Evolutionary conservation across 2,329 filamentous ascomycete genomes (phyloP).

Genomic region (Aaosphaeria pasadenensis): DNA sequence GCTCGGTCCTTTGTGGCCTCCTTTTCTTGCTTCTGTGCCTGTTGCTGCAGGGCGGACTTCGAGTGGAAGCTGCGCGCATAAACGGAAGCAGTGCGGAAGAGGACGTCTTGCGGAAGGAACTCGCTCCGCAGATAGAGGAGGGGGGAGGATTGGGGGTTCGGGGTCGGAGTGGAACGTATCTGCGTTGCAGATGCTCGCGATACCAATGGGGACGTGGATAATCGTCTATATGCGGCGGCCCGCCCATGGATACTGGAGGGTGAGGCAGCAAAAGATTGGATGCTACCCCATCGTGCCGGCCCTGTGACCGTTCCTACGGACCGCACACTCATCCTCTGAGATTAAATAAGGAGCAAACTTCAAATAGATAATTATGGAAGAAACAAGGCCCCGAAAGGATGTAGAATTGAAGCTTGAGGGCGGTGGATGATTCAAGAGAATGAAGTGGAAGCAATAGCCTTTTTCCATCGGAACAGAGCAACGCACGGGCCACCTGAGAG

Average conservation of each 20-base stretch:
- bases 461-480: background rate
- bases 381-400: constrained; percentile 3
- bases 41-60: constrained; percentile 28
- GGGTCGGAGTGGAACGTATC: constrained; percentile 13
- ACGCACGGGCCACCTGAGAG: constrained; percentile 19
- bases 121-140: constrained; percentile 42
- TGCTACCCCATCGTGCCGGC: constrained; percentile 39
- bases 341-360: background rate
- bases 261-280: constrained; percentile 35
- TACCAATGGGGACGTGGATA: constrained; percentile 32
- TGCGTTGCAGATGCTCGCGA: constrained; percentile 22
- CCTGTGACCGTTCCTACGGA: constrained; percentile 38
- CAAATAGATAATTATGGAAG: background rate
- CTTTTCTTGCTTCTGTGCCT: constrained; percentile 34
- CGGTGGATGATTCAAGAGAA: constrained; percentile 19
- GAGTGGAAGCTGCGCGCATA: constrained; percentile 46
- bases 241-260: constrained; percentile 42
- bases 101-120: constrained; percentile 38
- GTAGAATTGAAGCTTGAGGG: constrained; percentile 7
- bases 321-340: constrained; percentile 45
- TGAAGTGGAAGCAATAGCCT: constrained; percentile 3
- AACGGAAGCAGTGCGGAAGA: constrained; percentile 41
- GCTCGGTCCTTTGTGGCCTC: constrained; percentile 32
- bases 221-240: constrained; percentile 48
- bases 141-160: constrained; percentile 17